phyloP scores from a whole-genome alignment of 768 basidiomycete genomes.

The Cubamyces sp. region DNA sequence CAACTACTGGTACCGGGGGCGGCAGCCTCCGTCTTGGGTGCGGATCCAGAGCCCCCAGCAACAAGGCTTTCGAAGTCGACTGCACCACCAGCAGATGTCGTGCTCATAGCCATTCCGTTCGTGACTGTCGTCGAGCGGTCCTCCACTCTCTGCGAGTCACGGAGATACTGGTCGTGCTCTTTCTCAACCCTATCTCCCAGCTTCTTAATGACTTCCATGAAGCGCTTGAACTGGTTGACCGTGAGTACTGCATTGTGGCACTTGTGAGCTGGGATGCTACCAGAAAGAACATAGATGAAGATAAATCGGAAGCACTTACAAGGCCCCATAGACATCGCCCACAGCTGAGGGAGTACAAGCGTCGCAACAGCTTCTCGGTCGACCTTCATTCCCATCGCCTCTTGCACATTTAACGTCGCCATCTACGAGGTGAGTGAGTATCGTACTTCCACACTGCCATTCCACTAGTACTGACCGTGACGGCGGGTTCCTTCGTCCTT shows the following conservation, averaged over 20 bases:
- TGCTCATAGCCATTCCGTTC: conserved; percentile 43
- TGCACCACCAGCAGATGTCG: conserved; percentile 45
- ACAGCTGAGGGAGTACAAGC: conserved; percentile 64
- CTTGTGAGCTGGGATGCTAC: conserved; percentile 1
- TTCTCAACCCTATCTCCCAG: conserved; percentile 86
- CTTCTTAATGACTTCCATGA: conserved; percentile 84
- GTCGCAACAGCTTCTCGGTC: conserved; percentile 83
- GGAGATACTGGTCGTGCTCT: conserved; percentile 90
- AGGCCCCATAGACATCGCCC: conserved; percentile 98
- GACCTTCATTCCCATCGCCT: conserved; percentile 94
- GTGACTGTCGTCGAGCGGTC: conserved; percentile 62
- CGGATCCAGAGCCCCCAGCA: conserved; percentile 45
- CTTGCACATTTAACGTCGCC: conserved; percentile 88
- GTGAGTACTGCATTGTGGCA: conserved; percentile 59
- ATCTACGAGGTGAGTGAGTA: conserved; percentile 50
- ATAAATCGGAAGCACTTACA: conserved; percentile 48
- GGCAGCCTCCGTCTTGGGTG: conserved; percentile 51
- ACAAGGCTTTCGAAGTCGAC: conserved; percentile 91
- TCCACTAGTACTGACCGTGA: conserved; percentile 64
- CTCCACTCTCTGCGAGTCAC: conserved; percentile 90
- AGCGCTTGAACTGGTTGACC: conserved; percentile 86
- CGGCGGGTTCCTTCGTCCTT: conserved; percentile 93
- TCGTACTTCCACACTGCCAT: neutral
- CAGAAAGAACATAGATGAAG: neutral
- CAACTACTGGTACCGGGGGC: conserved; percentile 50